Conservation (phyloP, 1,284 basidiomycete species). For the Ceratobasidium sp. region DNA sequence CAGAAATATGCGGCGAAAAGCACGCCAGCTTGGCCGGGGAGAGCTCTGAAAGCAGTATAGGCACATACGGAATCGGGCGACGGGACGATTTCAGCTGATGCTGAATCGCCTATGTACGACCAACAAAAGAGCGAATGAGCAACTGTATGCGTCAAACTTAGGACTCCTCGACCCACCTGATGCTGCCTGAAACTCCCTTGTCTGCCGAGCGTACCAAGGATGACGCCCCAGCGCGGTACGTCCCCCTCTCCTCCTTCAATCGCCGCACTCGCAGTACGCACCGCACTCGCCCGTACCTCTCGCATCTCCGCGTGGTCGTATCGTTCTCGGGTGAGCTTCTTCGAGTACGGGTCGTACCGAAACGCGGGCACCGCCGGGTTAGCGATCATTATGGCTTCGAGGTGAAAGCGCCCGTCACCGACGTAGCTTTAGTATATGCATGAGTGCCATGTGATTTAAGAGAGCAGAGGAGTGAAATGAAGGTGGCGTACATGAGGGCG, state of each 20-base stretch:
- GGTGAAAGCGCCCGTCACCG: conserved; percentile 97
- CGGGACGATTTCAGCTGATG: conserved; percentile 67
- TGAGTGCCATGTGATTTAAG: neutral
- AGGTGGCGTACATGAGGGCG: conserved; percentile 74
- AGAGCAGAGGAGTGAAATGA: neutral
- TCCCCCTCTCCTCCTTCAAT: conserved; percentile 54
- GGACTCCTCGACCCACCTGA: conserved; percentile 59
- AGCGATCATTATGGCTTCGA: conserved; percentile 99
- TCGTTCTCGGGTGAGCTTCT: conserved; percentile 92
- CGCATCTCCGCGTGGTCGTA: conserved; percentile 95
- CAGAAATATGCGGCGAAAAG: conserved; percentile 79
- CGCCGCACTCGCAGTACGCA: conserved; percentile 75
- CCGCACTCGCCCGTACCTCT: conserved; percentile 75
- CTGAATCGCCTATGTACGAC: conserved; percentile 71
- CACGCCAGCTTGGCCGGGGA: conserved; percentile 93
- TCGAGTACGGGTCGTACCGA: conserved; percentile 98
- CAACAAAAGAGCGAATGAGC: conserved; percentile 27
- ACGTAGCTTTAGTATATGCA: conserved; percentile 76
- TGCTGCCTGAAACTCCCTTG: conserved; percentile 94
- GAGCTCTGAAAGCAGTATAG: conserved; percentile 93
- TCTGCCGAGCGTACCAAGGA: conserved; percentile 93
- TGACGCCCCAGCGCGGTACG: conserved; percentile 82
- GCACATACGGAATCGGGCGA: conserved; percentile 77
- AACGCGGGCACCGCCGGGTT: conserved; percentile 97
- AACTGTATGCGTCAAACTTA: neutral